A percentile compares a stretch with the other conserved stretches of the same genome.
phyloP scores from a whole-genome alignment of 495 filamentous ascomycete species.

The Tuber aestivum region DNA sequence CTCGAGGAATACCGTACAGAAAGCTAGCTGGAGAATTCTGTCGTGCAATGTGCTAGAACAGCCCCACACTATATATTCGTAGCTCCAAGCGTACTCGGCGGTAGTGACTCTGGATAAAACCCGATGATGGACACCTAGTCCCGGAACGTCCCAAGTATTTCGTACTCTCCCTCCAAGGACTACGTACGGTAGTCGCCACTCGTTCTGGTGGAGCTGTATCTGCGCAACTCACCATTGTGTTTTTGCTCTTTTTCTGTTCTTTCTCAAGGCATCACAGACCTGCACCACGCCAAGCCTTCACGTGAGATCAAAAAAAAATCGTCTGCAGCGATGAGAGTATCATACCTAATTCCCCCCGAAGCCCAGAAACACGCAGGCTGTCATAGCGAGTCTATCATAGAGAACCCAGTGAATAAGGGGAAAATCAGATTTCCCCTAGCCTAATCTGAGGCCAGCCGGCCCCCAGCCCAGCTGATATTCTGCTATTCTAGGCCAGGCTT shows the following conservation, averaged over 20 bases:
- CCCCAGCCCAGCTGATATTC: background rate
- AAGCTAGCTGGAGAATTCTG: background rate
- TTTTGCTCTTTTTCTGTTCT: background rate
- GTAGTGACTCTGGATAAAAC: background rate
- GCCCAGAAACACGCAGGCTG: background rate
- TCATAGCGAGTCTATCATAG: background rate
- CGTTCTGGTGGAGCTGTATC: background rate
- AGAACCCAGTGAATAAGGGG: background rate
- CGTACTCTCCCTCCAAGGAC: background rate
- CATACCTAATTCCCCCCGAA: background rate
- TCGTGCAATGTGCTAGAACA: too few species aligned
- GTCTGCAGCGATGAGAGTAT: background rate
- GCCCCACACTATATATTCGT: background rate
- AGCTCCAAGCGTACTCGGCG: background rate
- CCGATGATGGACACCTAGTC: background rate
- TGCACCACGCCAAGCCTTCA: background rate
- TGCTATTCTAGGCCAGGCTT: background rate
- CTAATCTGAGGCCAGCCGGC: background rate
- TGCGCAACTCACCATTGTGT: background rate
- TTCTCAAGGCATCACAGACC: background rate
- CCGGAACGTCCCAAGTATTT: background rate
- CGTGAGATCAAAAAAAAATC: background rate
- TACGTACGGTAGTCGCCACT: background rate
- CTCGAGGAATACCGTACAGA: background rate
- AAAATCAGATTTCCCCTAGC: background rate